phyloP scores from a whole-genome alignment of 2,329 filamentous ascomycete species.

The Monosporascus ibericus region DNA sequence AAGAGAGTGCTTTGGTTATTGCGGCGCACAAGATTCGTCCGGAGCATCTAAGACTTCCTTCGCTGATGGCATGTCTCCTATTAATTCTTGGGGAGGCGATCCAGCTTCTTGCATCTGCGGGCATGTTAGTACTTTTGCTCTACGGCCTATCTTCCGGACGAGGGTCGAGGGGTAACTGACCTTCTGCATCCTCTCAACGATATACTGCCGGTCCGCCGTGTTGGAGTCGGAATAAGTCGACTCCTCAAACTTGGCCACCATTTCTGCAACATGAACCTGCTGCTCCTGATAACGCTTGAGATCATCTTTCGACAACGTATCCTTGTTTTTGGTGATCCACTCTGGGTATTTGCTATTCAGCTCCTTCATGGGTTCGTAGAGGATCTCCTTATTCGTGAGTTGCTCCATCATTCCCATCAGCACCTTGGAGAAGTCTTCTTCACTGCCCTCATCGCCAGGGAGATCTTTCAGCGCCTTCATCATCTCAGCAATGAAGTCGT shows the following conservation, averaged over 20 bases:
- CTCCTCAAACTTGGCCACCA: slow-evolving; percentile 83
- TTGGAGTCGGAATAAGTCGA: slow-evolving; percentile 77
- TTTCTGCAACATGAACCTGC: slow-evolving; percentile 71
- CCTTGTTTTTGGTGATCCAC: slow-evolving; percentile 77
- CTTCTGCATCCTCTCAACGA: slow-evolving; percentile 97
- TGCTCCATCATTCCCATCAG: slow-evolving; percentile 98
- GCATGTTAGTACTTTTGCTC: slow-evolving; percentile 8
- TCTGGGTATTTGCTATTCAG: slow-evolving; percentile 84
- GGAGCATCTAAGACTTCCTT: slow-evolving; percentile 62
- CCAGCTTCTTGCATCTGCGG: slow-evolving; percentile 92
- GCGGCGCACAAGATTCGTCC: slow-evolving; percentile 57
- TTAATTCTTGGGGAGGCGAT: slow-evolving; percentile 81
- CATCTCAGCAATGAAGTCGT: slow-evolving; percentile 88
- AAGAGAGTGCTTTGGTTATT: slow-evolving; percentile 35
- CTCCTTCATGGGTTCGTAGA: slow-evolving; percentile 99
- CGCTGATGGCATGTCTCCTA: slow-evolving; percentile 81
- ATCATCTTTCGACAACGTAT: slow-evolving; percentile 62
- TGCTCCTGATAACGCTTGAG: slow-evolving; percentile 77
- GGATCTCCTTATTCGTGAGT: slow-evolving; percentile 93
- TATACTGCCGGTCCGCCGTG: slow-evolving; percentile 76
- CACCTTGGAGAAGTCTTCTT: slow-evolving; percentile 92
- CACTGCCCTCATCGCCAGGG: slow-evolving; percentile 48
- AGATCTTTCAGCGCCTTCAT: slow-evolving; percentile 78
- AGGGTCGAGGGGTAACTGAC: slow-evolving; percentile 41
- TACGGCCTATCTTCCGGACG: background rate